Percentiles rank a stretch among this genome's conserved stretches.
These are phyloP conservation scores for Colletotrichum falcatum DNA, from an alignment of 2,329 filamentous ascomycete species.

Conservation along the genomic window DNA sequence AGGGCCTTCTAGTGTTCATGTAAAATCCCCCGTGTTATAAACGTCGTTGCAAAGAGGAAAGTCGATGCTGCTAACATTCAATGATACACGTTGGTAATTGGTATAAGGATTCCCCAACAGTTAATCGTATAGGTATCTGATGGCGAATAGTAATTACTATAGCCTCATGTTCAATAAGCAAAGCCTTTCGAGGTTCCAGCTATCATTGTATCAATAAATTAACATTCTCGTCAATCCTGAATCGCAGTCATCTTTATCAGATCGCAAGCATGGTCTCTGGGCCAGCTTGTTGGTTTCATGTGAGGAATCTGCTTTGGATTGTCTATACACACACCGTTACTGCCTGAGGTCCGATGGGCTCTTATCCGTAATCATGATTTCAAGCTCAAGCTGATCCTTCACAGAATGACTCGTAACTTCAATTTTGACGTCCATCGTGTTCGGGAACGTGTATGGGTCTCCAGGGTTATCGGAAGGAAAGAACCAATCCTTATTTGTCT, in stretches of 20 bases:
- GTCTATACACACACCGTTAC: background rate
- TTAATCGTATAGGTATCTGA: too few relatives aligned
- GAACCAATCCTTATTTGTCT: conserved; percentile 8
- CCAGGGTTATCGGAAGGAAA: conserved; percentile 18
- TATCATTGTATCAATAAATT: too few relatives aligned
- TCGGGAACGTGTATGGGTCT: conserved; percentile 25
- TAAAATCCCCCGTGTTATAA: too few relatives aligned
- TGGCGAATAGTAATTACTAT: background rate
- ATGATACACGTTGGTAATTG: too few relatives aligned
- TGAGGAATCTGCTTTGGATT: too few relatives aligned
- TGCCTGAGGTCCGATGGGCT: background rate
- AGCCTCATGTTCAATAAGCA: background rate
- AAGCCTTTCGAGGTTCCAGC: background rate
- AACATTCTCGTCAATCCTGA: background rate
- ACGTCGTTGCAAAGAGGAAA: too few relatives aligned
- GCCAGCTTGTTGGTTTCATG: background rate
- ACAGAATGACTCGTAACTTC: conserved; percentile 7
- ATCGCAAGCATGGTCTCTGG: background rate
- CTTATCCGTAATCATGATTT: conserved; percentile 19
- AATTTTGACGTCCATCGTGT: conserved; percentile 27
- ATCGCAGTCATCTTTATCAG: background rate
- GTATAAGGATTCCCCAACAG: background rate
- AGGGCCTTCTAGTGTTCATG: too few relatives aligned
- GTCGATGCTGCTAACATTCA: background rate
- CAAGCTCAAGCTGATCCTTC: conserved; percentile 28